phyloP scores from a whole-genome alignment of 2,329 filamentous ascomycete species.

The Talaromyces sp. region DNA sequence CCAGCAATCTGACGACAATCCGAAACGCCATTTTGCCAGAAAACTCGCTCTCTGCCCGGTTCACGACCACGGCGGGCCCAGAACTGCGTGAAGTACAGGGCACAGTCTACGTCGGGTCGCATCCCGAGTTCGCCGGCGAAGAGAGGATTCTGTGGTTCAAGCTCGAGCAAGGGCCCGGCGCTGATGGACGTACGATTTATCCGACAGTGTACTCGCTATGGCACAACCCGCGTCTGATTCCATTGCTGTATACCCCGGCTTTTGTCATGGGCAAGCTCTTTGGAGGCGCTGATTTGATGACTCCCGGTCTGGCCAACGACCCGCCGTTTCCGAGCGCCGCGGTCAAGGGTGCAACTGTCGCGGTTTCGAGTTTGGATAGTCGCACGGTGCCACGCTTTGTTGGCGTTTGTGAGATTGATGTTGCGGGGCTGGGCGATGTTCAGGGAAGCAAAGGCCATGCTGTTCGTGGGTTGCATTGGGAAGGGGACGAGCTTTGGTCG shows the following conservation, averaged over 20 bases:
- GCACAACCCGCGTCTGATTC: conserved; percentile 56
- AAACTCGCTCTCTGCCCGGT: conserved; percentile 56
- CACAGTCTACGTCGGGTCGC: conserved; percentile 59
- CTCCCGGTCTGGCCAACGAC: conserved; percentile 59
- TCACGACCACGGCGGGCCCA: conserved; percentile 60
- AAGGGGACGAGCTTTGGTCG: conserved; percentile 63
- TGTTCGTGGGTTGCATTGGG: conserved; percentile 62
- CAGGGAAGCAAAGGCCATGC: conserved; percentile 60
- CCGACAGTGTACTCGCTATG: conserved; percentile 61
- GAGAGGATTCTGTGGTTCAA: conserved; percentile 61
- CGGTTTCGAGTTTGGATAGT: conserved; percentile 54
- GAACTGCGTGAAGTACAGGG: conserved; percentile 57
- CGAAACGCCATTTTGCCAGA: conserved; percentile 60
- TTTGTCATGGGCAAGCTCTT: conserved; percentile 57
- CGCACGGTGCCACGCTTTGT: conserved; percentile 60
- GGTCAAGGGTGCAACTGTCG: conserved; percentile 57
- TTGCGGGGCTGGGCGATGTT: conserved; percentile 50
- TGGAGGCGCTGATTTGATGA: conserved; percentile 64
- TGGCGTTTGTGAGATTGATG: conserved; percentile 60
- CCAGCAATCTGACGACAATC: conserved; percentile 45
- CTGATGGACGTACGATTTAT: conserved; percentile 37
- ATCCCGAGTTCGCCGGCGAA: conserved; percentile 46
- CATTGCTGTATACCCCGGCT: conserved; percentile 59
- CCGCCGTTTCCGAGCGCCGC: conserved; percentile 58
- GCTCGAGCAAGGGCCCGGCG: conserved; percentile 47